A percentile compares a stretch with the other conserved stretches of the same genome.
phyloP scores from a whole-genome alignment of 129 eudicot species.

The Flaveria ramosissima region DNA sequence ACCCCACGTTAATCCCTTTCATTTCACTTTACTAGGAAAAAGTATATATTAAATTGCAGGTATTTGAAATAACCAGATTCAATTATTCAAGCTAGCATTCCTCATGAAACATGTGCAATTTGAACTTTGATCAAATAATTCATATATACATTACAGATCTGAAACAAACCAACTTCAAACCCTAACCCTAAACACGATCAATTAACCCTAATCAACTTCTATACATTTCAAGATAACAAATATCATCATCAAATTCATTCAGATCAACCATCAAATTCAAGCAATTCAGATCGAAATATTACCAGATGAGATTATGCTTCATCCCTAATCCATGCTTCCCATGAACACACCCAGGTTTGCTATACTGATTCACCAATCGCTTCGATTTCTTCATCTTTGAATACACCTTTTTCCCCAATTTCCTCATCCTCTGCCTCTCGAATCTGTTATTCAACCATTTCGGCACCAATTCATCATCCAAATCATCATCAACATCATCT shows the following conservation, averaged over 20 bases:
- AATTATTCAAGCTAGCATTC: no score
- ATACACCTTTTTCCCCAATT: slow-evolving; percentile 70
- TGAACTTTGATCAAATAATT: slow-evolving; percentile 10
- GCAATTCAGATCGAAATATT: background rate
- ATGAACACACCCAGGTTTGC: slow-evolving; percentile 56
- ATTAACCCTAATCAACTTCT: slow-evolving; percentile 17
- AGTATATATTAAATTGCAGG: no score
- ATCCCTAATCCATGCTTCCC: slow-evolving; percentile 74
- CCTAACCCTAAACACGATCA: background rate
- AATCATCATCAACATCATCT: slow-evolving; percentile 32
- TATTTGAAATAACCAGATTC: no score
- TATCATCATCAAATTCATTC: no score
- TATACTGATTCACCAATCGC: slow-evolving; percentile 43
- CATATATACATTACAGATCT: slow-evolving; percentile 16
- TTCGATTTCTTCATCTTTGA: slow-evolving; percentile 54
- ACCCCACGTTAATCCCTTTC: no score
- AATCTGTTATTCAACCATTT: slow-evolving; percentile 45
- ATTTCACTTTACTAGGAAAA: no score
- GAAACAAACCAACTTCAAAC: slow-evolving; percentile 14
- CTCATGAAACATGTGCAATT: no score
- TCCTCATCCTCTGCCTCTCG: slow-evolving; percentile 70
- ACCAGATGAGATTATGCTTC: slow-evolving; percentile 45
- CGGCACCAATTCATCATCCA: slow-evolving; percentile 76
- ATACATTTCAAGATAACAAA: no score
- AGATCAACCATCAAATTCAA: background rate